phyloP scores from a whole-genome alignment of 371 early-diverging fungal genomes.

The Haplosporangium sp. region DNA sequence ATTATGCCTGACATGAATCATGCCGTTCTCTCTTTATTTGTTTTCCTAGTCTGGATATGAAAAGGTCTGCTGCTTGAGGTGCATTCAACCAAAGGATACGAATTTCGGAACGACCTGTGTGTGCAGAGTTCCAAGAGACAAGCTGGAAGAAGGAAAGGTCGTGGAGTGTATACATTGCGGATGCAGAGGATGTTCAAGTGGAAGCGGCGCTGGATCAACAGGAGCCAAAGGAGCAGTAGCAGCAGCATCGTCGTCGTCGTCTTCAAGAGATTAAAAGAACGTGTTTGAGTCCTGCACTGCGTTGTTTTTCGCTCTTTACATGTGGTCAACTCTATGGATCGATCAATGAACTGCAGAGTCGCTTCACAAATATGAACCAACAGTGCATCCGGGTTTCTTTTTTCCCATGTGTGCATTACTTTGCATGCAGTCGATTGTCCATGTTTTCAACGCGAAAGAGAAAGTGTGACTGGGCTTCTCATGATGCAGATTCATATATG shows the following conservation, averaged over 20 bases:
- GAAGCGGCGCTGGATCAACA: slow-evolving; percentile 39
- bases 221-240: slow-evolving; percentile 15
- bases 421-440: no score
- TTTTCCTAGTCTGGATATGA: slow-evolving; percentile 91
- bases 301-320: no score
- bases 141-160: slow-evolving; percentile 87
- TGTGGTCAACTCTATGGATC: no score
- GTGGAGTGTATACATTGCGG: slow-evolving; percentile 97
- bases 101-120: slow-evolving; percentile 98
- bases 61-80: slow-evolving; percentile 96
- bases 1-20: not conserved
- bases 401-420: no score
- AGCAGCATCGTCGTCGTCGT: slow-evolving; percentile 4
- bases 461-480: slow-evolving; percentile 4
- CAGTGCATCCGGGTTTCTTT: no score
- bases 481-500: not conserved
- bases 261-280: slow-evolving; percentile 1
- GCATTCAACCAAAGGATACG: slow-evolving; percentile 97
- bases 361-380: no score
- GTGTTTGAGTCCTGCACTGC: no score
- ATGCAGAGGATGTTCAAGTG: slow-evolving; percentile 65
- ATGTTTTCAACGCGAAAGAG: no score
- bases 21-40: not conserved
- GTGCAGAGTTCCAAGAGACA: slow-evolving; percentile 96
- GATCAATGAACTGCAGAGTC: no score